Evolutionary conservation across 106 monocot species (phyloP).

Genomic region (Dactylorhiza incarnata): DNA sequence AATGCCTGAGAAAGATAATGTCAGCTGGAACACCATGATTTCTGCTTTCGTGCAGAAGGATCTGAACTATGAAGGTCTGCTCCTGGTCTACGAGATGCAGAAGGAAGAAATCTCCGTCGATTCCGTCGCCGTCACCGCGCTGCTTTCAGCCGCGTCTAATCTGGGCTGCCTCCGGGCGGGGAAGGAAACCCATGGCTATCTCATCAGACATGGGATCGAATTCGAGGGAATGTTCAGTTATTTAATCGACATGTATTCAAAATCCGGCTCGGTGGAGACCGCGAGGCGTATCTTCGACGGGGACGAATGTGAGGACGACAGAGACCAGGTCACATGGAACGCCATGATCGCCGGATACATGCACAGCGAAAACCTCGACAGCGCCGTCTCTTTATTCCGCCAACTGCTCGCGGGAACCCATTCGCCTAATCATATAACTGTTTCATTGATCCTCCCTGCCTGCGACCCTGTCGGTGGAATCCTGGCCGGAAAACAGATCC

Average conservation of each 20-base stretch:
- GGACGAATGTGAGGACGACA: slow-evolving; percentile 8
- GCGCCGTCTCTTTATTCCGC: slow-evolving; percentile 44
- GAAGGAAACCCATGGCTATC: slow-evolving; percentile 69
- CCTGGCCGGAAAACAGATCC: slow-evolving; percentile 56
- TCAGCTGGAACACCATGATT: slow-evolving; percentile 96
- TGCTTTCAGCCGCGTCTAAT: slow-evolving; percentile 92
- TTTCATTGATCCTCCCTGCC: slow-evolving; percentile 65
- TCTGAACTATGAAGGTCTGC: slow-evolving; percentile 58
- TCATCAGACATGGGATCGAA: slow-evolving; percentile 62
- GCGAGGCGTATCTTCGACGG: slow-evolving; percentile 55
- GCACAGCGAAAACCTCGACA: slow-evolving; percentile 36
- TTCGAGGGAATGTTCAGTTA: slow-evolving; percentile 82
- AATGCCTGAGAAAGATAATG: slow-evolving; percentile 59
- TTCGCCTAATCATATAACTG: slow-evolving; percentile 58
- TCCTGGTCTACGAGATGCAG: slow-evolving; percentile 71
- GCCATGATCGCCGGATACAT: slow-evolving; percentile 87
- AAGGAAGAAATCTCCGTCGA: slow-evolving; percentile 54
- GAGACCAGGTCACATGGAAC: slow-evolving; percentile 94
- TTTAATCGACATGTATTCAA: slow-evolving; percentile 91
- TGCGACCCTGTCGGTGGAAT: slow-evolving; percentile 54
- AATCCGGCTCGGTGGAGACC: slow-evolving; percentile 54
- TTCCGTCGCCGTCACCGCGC: slow-evolving; percentile 51
- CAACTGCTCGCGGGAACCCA: slow-evolving; percentile 39
- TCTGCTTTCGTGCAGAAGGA: slow-evolving; percentile 77
- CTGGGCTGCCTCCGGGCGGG: slow-evolving; percentile 48